phyloP scores from a whole-genome alignment of 2,329 filamentous ascomycete genomes.

The Scopulariopsis brevicaulis region DNA sequence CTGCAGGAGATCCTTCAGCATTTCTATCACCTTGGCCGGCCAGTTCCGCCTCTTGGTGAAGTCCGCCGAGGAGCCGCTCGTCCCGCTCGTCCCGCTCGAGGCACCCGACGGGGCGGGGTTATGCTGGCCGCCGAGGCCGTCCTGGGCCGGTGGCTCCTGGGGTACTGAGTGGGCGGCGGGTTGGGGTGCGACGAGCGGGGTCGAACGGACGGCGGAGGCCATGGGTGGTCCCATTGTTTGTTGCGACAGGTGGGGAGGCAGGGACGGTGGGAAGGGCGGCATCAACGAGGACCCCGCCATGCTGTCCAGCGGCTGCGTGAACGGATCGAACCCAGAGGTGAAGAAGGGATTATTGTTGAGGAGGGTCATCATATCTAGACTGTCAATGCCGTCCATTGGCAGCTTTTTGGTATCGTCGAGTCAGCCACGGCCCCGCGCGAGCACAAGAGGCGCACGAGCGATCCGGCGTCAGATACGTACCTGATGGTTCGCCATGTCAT shows the following conservation, averaged over 20 bases:
- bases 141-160: neutral
- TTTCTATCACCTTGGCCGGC: conserved; percentile 81
- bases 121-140: neutral
- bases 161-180: neutral
- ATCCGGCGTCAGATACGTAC: neutral
- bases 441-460: neutral
- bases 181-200: neutral
- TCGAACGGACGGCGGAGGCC: neutral
- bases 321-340: conserved; percentile 18
- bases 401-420: neutral
- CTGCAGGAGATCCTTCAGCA: conserved; percentile 79
- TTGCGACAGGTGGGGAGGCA: neutral
- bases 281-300: conserved; percentile 6
- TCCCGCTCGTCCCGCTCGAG: conserved; percentile 13
- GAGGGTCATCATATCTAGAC: conserved; percentile 28
- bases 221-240: neutral
- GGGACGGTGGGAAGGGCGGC: conserved; percentile 5
- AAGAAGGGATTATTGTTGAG: conserved; percentile 28
- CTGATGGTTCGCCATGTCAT: conserved; percentile 14
- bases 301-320: conserved; percentile 31
- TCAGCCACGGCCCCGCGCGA: neutral
- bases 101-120: neutral
- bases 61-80: conserved; percentile 11
- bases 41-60: conserved; percentile 55
- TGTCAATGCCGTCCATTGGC: conserved; percentile 15